A percentile compares a stretch with the other conserved stretches of the same genome.
Conservation (phyloP, 305 asterid genomes). For the Galium porrigens region DNA sequence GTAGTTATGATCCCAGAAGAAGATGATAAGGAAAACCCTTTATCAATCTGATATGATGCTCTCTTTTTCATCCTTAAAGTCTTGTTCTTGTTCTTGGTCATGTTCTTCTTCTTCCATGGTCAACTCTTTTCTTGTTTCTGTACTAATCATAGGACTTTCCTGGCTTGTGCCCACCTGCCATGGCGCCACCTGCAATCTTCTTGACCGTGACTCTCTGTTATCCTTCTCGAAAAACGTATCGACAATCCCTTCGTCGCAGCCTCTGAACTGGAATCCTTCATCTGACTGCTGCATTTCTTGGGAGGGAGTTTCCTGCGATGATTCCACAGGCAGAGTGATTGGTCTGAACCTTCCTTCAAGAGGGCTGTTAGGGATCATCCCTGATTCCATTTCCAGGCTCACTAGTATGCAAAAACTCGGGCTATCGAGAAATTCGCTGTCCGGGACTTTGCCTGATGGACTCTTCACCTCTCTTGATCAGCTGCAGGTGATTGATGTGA, state of each 20-base stretch:
- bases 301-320: constrained; percentile 69
- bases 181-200: constrained; percentile 32
- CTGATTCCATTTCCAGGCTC: constrained; percentile 37
- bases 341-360: constrained; percentile 45
- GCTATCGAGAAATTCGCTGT: constrained; percentile 42
- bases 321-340: constrained; percentile 29
- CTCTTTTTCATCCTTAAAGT: constrained; percentile 18
- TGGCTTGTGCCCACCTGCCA: constrained; percentile 23
- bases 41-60: constrained; percentile 40
- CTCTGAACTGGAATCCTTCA: constrained; percentile 44
- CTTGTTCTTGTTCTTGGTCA: constrained; percentile 1
- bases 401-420: constrained; percentile 32
- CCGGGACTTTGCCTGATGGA: constrained; percentile 43
- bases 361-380: constrained; percentile 42
- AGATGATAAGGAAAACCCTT: constrained; percentile 21
- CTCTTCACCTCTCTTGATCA: constrained; percentile 31
- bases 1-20: constrained; percentile 24
- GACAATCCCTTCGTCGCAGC: constrained; percentile 27
- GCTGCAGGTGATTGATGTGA: constrained; percentile 38
- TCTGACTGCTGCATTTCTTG: constrained; percentile 62
- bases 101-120: constrained; percentile 15
- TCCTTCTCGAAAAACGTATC: constrained; percentile 32
- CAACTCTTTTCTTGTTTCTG: constrained; percentile 16
- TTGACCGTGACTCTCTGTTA: constrained; percentile 39
- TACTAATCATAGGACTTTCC: constrained; percentile 19